Base-by-base conservation (phyloP, 192 early-diverging fungal genomes). In the Umbelopsis sp. region DNA sequence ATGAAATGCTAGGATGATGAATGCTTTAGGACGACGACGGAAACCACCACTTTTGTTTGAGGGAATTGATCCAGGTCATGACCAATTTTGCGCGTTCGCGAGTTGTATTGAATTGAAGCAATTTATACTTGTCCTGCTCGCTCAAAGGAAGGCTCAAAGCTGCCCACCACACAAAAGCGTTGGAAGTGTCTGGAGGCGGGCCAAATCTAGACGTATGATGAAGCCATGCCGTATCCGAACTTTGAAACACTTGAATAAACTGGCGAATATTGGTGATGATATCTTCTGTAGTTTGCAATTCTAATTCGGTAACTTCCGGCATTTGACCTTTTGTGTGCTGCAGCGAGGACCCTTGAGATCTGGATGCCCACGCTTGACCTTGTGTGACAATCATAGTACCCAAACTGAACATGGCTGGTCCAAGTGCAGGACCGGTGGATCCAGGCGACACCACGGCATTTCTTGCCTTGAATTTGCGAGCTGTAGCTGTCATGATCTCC, bases 141-240 rank as follows among this genome's bases (percentile, higher is more conserved):
- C 53, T 53, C 5, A 87, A 64, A 2, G 85, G 83, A 21, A 87
- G 52, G 51, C 83, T 77, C 3, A 75, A 73, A n/a, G 78, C 84
- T 0, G 85, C 73, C 84, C 85, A 87, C 67, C 76, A 87, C 0
- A 80, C 76, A 44, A 85, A 81, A 27, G 50, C 64, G 5, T 69
- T 69, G 5, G 82, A 72, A 35, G 78, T 71, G 52, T 78, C 78
- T 20, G 81, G 80, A 15, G 27, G 52, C 68, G 75, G 79, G n/a
- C 81, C 77, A 6, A 80, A 79, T 47, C 73, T 70, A 3, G 80
- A 70, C 27, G 74, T 64, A 22, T 80, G 72, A 46, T 81, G 76
- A 18, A 76, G 70, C 78, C 78, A 74, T 1, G 79, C 74, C 9
- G 75, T 73, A 7, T 74, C 46, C 13, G 71, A 67, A 22, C 70